A percentile compares a stretch with the other conserved stretches of the same genome.
phyloP scores from a whole-genome alignment of 1,284 basidiomycete genomes.

The Apiotrichum laibachii region DNA sequence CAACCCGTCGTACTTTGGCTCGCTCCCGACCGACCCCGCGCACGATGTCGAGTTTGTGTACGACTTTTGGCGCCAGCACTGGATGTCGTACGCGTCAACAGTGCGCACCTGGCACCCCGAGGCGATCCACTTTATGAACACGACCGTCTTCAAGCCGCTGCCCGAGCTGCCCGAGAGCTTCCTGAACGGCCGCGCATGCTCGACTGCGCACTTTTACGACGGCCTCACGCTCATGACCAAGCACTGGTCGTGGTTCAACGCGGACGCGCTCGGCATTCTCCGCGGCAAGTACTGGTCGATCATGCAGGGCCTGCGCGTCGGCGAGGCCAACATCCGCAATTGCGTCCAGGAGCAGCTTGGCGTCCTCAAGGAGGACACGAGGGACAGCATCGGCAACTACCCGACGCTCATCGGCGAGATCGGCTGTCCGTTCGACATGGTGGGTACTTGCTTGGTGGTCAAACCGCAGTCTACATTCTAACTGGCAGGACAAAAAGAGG shows the following conservation, averaged over 20 bases:
- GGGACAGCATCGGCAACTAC: constrained; percentile 61
- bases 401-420: constrained; percentile 96
- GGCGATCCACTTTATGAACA: constrained; percentile 86
- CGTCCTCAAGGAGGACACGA: constrained; percentile 67
- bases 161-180: constrained; percentile 59
- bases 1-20: constrained; percentile 74
- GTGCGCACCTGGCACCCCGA: constrained; percentile 75
- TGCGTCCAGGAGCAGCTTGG: constrained; percentile 80
- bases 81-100: constrained; percentile 61
- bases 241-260: constrained; percentile 94
- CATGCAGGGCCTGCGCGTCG: constrained; percentile 61
- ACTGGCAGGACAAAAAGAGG: constrained; percentile 62
- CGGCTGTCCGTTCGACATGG: constrained; percentile 87
- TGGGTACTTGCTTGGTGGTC: constrained; percentile 5
- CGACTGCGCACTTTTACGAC: constrained; percentile 91
- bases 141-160: constrained; percentile 84
- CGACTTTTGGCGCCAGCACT: constrained; percentile 83
- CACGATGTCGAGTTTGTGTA: constrained; percentile 59
- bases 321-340: constrained; percentile 75
- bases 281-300: constrained; percentile 75
- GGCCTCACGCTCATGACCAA: constrained; percentile 70
- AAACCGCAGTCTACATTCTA: neutral
- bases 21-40: constrained; percentile 48
- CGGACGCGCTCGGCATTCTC: constrained; percentile 65
- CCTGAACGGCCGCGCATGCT: constrained; percentile 69